Base-by-base conservation (phyloP, 306 rosid genomes). In the Vigna nakashimae region DNA sequence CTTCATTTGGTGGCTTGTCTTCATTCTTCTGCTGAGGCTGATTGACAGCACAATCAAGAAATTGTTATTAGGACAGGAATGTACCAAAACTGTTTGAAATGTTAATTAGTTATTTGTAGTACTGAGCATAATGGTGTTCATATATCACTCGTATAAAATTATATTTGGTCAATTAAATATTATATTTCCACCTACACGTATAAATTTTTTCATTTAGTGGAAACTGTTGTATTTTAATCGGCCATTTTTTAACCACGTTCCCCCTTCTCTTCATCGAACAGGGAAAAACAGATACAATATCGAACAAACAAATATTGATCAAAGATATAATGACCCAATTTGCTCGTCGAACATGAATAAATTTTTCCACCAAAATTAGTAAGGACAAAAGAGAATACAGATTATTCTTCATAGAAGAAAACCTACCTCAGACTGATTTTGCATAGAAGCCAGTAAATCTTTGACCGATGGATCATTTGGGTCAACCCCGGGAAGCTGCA, bases 401-500 rank as follows among this genome's bases (percentile, higher is more conserved):
- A 79, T 62, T 34, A 24, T 56, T 77, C 53, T 22, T 58, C 73
- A 56, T 56, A 26, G 52, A 58, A 13, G 49, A 46, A 57, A 65
- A 80, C 90, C 74, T 80, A 84, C 98, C 85, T 91, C 98, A 20
- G 97, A 83, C 82, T 88, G 94, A 81, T 76, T 90, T 88, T 91
- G 96, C 97, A 96, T 96, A 77, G 99, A 96, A 79, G 98, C 97
- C 73, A 96, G 91, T 80, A 96, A 90, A 80, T 96, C 98, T 84
- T 91, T 92, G 77, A 96, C 99, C 8, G 98, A 91, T 26, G 94
- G 97, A 75, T 96, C 99, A 74, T 96, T 93, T 76, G 98, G 97
- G 69, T 96, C 98, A 71, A 96, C 99, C 38, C 98, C 99, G 2
- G 99, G 99, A 91, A 96, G 99, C 99, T 96, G 89, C 89, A 82